Percentiles rank a stretch among this genome's conserved stretches.
Evolutionary conservation across 495 filamentous ascomycete genomes (phyloP).

Genomic region (Penicillium manginii): DNA sequence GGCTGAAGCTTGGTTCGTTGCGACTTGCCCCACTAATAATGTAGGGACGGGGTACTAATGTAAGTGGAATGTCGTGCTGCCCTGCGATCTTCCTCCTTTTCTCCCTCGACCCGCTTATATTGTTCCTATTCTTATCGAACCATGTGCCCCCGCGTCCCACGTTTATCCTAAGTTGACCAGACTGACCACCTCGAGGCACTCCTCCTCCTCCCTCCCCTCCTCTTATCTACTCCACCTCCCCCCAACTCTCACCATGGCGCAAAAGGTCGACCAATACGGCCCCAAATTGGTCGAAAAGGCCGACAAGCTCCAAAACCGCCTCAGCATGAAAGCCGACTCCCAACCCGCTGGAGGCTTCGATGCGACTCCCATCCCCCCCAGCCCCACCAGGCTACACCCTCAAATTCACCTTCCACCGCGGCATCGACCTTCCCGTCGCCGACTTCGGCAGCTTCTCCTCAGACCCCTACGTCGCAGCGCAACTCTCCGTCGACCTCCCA

Average conservation of each 20-base stretch:
- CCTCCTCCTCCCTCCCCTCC: no score
- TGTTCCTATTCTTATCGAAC: slow-evolving; percentile 2
- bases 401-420: slow-evolving; percentile 82
- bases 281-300: slow-evolving; percentile 60
- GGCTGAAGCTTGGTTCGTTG: slow-evolving; percentile 18
- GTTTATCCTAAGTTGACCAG: neutral
- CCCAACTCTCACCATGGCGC: slow-evolving; percentile 25
- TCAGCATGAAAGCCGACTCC: slow-evolving; percentile 32
- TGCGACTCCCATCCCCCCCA: slow-evolving; percentile 70
- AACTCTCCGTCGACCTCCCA: slow-evolving; percentile 63
- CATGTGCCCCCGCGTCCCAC: neutral
- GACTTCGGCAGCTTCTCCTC: slow-evolving; percentile 78
- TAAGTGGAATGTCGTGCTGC: no score
- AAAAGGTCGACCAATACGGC: slow-evolving; percentile 41
- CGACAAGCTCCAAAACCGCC: slow-evolving; percentile 60
- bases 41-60: no score
- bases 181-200: no score
- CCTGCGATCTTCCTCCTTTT: neutral
- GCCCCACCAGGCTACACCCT: slow-evolving; percentile 79
- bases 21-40: neutral
- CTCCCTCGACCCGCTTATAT: neutral
- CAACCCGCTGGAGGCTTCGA: slow-evolving; percentile 79
- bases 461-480: slow-evolving; percentile 81
- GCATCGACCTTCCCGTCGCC: slow-evolving; percentile 76
- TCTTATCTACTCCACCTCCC: neutral